A percentile compares a stretch with the other conserved stretches of the same genome.
These are phyloP conservation scores for Asterochloris sp. DNA, from an alignment of 139 green algal genomes.

Conservation along the genomic window DNA sequence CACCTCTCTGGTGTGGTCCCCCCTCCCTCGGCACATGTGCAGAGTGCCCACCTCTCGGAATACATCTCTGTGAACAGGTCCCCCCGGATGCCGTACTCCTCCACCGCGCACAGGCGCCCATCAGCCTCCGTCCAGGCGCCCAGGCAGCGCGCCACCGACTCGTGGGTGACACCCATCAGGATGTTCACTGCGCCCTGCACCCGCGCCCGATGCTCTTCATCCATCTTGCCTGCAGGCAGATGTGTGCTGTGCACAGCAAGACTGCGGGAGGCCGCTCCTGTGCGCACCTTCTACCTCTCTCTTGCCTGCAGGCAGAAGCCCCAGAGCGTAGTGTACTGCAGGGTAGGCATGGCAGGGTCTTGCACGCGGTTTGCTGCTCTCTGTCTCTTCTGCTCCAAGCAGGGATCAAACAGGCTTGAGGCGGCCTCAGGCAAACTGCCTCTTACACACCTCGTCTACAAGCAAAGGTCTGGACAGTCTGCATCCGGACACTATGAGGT, in stretches of 20 bases:
- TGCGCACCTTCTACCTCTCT: neutral
- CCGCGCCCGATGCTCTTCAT: neutral
- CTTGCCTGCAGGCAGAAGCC: neutral
- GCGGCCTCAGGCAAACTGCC: too few relatives aligned
- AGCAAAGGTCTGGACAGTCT: too few relatives aligned
- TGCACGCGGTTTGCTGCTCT: too few relatives aligned
- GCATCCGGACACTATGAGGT: too few relatives aligned
- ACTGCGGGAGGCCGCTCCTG: neutral
- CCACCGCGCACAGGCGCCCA: neutral
- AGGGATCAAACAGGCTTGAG: too few relatives aligned
- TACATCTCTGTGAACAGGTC: conserved; percentile 17
- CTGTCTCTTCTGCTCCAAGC: too few relatives aligned
- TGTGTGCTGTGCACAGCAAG: neutral
- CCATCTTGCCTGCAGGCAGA: conserved; percentile 9
- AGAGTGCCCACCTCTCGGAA: neutral
- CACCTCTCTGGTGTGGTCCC: too few relatives aligned
- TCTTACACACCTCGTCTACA: too few relatives aligned
- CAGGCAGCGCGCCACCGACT: neutral
- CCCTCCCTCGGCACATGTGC: too few relatives aligned
- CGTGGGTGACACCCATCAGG: neutral
- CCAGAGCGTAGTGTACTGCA: too few relatives aligned
- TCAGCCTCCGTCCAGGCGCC: conserved; percentile 1
- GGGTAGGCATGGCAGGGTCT: too few relatives aligned
- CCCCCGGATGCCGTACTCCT: conserved; percentile 16
- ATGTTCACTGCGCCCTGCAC: neutral